A percentile compares a stretch with the other conserved stretches of the same genome.
Evolutionary conservation across 495 filamentous ascomycete genomes (phyloP).

Genomic region (Viridothelium virens): DNA sequence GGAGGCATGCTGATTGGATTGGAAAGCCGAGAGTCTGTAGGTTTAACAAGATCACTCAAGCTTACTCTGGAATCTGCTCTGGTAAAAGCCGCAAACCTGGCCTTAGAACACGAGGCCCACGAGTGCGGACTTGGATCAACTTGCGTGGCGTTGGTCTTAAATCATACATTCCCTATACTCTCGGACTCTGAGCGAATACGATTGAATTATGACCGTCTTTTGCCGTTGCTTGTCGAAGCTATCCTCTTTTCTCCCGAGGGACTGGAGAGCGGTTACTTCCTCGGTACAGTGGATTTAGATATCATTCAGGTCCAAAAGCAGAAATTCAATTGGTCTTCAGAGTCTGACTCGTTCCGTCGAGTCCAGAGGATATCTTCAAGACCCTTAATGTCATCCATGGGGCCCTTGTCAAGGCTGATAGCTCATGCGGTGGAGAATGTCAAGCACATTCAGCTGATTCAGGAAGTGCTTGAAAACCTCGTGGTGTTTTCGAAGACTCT

Average conservation of each 20-base stretch:
- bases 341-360: slow-evolving; percentile 44
- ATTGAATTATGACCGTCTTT: slow-evolving; percentile 63
- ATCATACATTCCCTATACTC: slow-evolving; percentile 70
- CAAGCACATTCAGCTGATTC: slow-evolving; percentile 50
- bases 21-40: slow-evolving; percentile 57
- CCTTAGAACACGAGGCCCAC: slow-evolving; percentile 49
- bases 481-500: slow-evolving; percentile 62
- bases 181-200: slow-evolving; percentile 46
- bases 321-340: slow-evolving; percentile 63
- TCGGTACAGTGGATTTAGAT: slow-evolving; percentile 69
- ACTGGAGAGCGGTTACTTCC: slow-evolving; percentile 73
- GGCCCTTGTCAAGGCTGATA: slow-evolving; percentile 67
- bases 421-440: slow-evolving; percentile 65
- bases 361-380: slow-evolving; percentile 42
- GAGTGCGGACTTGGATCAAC: slow-evolving; percentile 49
- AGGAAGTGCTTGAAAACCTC: slow-evolving; percentile 63
- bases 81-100: slow-evolving; percentile 69
- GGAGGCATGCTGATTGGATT: slow-evolving; percentile 77
- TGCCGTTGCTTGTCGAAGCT: slow-evolving; percentile 61
- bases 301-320: slow-evolving; percentile 53
- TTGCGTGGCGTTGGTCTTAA: slow-evolving; percentile 64
- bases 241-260: slow-evolving; percentile 65
- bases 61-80: slow-evolving; percentile 69
- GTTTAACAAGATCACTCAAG: slow-evolving; percentile 54
- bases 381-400: slow-evolving; percentile 70